Evolutionary conservation across 225 moss, liverwort and hornwort species (phyloP).

Genomic region (Lunularia cruciata): DNA sequence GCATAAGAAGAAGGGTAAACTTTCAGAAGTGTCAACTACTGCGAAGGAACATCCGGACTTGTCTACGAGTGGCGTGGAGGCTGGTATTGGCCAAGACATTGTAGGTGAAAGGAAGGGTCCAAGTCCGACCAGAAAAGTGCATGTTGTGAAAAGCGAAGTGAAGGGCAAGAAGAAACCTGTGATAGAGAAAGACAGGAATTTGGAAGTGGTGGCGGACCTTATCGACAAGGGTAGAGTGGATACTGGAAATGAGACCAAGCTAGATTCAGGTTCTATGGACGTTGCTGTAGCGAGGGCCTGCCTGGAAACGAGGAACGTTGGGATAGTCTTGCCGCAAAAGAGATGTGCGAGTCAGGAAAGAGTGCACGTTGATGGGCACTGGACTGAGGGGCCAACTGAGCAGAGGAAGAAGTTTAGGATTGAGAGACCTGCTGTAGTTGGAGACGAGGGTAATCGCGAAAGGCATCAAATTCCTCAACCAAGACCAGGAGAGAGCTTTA

Average conservation of each 20-base stretch:
- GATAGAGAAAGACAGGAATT: background rate
- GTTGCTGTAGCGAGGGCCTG: background rate
- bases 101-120: background rate
- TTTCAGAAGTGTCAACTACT: background rate
- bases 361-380: conserved; percentile 11
- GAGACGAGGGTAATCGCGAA: background rate
- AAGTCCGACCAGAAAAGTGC: background rate
- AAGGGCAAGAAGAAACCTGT: background rate
- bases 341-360: background rate
- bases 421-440: background rate
- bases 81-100: background rate
- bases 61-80: background rate
- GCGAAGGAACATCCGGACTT: background rate
- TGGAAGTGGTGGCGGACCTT: background rate
- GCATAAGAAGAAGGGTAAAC: background rate
- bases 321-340: background rate
- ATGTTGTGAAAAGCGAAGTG: background rate
- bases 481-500: background rate
- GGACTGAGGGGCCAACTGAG: background rate
- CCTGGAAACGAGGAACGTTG: background rate
- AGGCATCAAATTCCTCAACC: background rate
- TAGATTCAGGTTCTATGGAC: background rate
- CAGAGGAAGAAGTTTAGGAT: background rate
- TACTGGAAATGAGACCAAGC: background rate
- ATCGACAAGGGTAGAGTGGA: background rate